A percentile compares a stretch with the other conserved stretches of the same genome.
phyloP scores from a whole-genome alignment of 176 grass and related monocot genomes.

The Zoysia japonica region DNA sequence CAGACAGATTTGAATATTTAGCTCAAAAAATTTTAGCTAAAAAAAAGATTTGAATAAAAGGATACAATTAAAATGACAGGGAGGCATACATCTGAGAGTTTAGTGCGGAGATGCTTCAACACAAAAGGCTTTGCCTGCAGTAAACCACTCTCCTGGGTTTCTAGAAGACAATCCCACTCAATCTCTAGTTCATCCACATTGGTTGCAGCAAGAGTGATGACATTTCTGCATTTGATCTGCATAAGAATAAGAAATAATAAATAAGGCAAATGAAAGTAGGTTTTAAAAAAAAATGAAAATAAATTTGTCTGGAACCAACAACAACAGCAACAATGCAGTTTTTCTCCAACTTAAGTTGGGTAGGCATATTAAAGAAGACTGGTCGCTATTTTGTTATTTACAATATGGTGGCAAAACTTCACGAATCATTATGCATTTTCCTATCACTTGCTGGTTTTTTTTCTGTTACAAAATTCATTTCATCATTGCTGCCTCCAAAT shows the following conservation, averaged over 20 bases:
- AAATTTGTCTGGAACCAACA: neutral
- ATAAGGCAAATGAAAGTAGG: conserved; percentile 12
- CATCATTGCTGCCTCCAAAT: neutral
- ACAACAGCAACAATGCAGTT: neutral
- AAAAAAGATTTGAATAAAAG: neutral
- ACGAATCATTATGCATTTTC: conserved; percentile 8
- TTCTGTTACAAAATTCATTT: neutral
- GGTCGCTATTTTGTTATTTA: neutral
- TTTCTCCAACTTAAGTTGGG: neutral
- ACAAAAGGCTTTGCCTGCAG: conserved; percentile 52
- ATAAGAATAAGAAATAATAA: conserved; percentile 33
- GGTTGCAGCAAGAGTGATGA: conserved; percentile 79
- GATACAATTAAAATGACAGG: conserved; percentile 17
- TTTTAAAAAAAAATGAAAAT: neutral
- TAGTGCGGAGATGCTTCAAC: conserved; percentile 68
- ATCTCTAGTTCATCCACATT: conserved; percentile 79
- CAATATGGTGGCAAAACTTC: neutral
- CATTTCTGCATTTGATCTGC: conserved; percentile 99
- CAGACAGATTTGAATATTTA: neutral
- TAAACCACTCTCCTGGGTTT: conserved; percentile 65
- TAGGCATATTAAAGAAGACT: neutral
- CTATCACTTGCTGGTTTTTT: conserved; percentile 13
- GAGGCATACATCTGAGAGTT: conserved; percentile 70
- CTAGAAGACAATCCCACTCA: conserved; percentile 86
- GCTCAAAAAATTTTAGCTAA: no score